Evolutionary conservation across 768 basidiomycete species (phyloP), one percentile per base, ranked within the genome.

Genomic region (Russula griseocarnosa): DNA sequence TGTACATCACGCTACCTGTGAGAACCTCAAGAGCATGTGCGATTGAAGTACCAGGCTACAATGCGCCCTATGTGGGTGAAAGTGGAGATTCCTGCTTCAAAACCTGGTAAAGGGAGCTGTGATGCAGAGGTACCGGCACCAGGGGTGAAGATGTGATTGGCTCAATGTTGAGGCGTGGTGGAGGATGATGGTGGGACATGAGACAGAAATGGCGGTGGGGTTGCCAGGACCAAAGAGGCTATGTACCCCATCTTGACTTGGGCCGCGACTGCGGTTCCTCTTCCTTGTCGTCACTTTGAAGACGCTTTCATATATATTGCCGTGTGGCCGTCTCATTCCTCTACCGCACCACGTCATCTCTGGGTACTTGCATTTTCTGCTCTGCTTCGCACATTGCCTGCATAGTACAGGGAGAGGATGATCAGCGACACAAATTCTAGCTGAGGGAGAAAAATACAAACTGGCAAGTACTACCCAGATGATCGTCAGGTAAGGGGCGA

Each of bases 321-420:
- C 1, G 24, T 16, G 49, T 16, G 55, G 50, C 34, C 50, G 55
- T 26, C 53, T 65, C 59, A 30, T 65, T 51, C 50, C 55, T n/a
- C 64, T 54, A 50, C 64, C 64, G 32, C 64, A 60, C 64, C 64
- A 65, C 16, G 58, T 65, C 64, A 57, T 61, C n/a, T 65, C 64
- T 7, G 64, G 64, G 18, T 65, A 65, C 55, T 65, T 60, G 14
- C 64, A 65, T 30, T 46, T 11, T 28, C 64, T 55, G 50, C 24
- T 14, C 13, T 60, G 64, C 59, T 65, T 65, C 20, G 55, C 64
- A 38, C 64, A 65, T 47, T 65, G 64, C 26, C 64, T 65, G 13
- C 13, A 47, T 2, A 44, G 3, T 8, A 56, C 20, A n/a, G 38
- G 11, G 22, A 10, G 49, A 40, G 3, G 18, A 32, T 32, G 28